phyloP scores from a whole-genome alignment of 2,329 filamentous ascomycete genomes.

The Blumeria hordei region DNA sequence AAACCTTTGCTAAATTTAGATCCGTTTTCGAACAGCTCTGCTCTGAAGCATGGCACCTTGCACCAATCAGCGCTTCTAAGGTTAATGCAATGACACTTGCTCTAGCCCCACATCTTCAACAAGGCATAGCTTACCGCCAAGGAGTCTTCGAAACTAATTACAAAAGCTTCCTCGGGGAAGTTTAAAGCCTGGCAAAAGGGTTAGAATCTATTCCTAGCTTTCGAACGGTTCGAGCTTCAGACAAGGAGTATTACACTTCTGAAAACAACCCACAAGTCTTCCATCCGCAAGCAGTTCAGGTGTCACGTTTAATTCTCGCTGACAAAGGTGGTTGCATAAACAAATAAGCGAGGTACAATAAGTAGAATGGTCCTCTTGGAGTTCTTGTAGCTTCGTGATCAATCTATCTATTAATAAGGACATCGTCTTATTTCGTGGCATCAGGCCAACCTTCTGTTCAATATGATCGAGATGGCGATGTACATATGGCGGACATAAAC shows the following conservation, averaged over 20 bases:
- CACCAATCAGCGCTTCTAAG: not conserved
- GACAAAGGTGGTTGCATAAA: too few relatives aligned
- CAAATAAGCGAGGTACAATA: too few relatives aligned
- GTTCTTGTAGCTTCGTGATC: too few relatives aligned
- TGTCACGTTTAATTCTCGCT: too few relatives aligned
- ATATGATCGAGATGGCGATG: not conserved
- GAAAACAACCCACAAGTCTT: not conserved
- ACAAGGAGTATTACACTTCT: not conserved
- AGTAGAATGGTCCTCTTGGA: too few relatives aligned
- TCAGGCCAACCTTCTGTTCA: not conserved
- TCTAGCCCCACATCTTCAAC: not conserved
- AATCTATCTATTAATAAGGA: too few relatives aligned
- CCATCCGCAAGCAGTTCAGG: not conserved
- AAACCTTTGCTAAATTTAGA: not conserved
- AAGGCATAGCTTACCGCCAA: not conserved
- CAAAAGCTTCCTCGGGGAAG: not conserved
- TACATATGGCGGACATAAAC: not conserved
- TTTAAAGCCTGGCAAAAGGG: not conserved
- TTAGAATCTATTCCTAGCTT: not conserved
- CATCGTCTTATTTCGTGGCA: too few relatives aligned
- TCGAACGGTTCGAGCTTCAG: not conserved
- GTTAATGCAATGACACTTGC: not conserved
- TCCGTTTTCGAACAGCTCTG: not conserved
- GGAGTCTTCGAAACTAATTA: not conserved
- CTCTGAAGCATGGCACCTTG: not conserved